phyloP scores from a whole-genome alignment of 2,329 filamentous ascomycete species.

The Penicillium sp. region DNA sequence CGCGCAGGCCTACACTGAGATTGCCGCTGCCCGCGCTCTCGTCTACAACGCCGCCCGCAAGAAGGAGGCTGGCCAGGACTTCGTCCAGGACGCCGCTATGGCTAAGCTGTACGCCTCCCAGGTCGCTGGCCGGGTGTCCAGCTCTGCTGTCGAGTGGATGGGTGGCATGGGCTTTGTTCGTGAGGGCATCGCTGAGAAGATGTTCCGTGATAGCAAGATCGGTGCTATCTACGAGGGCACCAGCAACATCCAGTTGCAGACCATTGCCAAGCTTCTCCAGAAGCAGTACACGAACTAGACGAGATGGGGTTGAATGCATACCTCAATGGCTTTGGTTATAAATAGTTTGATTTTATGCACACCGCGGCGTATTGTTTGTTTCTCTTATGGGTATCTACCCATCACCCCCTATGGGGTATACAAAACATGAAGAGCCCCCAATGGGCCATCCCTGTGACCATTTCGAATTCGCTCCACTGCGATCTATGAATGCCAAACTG shows the following conservation, averaged over 20 bases:
- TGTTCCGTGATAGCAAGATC: slow-evolving; percentile 96
- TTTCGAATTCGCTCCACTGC: neutral
- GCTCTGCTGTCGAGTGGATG: slow-evolving; percentile 96
- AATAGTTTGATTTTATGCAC: slow-evolving; percentile 2
- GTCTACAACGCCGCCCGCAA: slow-evolving; percentile 96
- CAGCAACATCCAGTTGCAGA: slow-evolving; percentile 66
- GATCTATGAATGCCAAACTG: neutral
- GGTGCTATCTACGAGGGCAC: slow-evolving; percentile 92
- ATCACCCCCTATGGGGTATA: neutral
- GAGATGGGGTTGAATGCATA: neutral
- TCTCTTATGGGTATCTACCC: neutral
- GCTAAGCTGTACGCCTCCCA: slow-evolving; percentile 94
- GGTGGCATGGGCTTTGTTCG: slow-evolving; percentile 98
- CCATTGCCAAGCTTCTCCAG: slow-evolving; percentile 69
- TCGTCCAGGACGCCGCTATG: slow-evolving; percentile 95
- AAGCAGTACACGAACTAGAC: slow-evolving; percentile 62
- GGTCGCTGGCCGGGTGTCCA: slow-evolving; percentile 81
- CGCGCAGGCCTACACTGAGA: slow-evolving; percentile 92
- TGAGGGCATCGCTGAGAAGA: slow-evolving; percentile 97
- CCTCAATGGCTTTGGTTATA: slow-evolving; percentile 2
- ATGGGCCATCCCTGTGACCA: neutral
- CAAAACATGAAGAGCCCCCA: neutral
- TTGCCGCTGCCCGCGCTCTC: slow-evolving; percentile 82
- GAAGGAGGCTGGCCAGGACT: slow-evolving; percentile 96
- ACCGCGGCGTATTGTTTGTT: neutral